Percentiles rank a stretch among this genome's conserved stretches.
Conservation (phyloP, 305 asterid genomes). For the Andrographis paniculata region DNA sequence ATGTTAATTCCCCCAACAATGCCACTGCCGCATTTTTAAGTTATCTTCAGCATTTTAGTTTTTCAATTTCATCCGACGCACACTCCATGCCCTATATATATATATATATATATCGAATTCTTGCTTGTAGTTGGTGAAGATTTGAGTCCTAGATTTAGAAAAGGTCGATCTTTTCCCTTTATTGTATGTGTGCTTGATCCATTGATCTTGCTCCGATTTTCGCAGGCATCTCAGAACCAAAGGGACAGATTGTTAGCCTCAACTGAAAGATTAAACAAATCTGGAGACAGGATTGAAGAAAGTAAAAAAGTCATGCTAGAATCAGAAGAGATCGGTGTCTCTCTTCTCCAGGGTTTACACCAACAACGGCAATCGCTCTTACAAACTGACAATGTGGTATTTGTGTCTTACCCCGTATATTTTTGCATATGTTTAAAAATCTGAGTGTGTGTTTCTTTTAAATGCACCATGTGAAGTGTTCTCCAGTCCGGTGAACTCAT, state of each 20-base stretch:
- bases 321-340: slow-evolving; percentile 55
- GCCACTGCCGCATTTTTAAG: background rate
- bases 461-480: too few relatives aligned
- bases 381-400: slow-evolving; percentile 38
- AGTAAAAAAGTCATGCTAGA: slow-evolving; percentile 51
- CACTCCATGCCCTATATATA: too few relatives aligned
- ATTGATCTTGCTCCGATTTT: too few relatives aligned
- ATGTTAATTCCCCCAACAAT: slow-evolving; percentile 13
- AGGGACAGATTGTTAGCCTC: slow-evolving; percentile 34
- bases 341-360: slow-evolving; percentile 50
- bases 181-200: too few relatives aligned
- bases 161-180: too few relatives aligned
- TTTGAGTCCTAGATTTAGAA: too few relatives aligned
- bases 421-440: background rate
- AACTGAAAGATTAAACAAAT: slow-evolving; percentile 34
- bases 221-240: slow-evolving; percentile 44
- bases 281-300: slow-evolving; percentile 39
- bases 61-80: too few relatives aligned
- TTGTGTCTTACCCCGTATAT: background rate
- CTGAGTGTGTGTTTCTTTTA: too few relatives aligned
- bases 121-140: too few relatives aligned
- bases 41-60: too few relatives aligned
- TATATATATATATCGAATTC: too few relatives aligned
- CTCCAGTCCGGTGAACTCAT: too few relatives aligned
- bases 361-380: slow-evolving; percentile 47